These are phyloP conservation scores for Pleurotus tuber-regium DNA, from an alignment of 768 basidiomycete genomes.

Conservation along the genomic window DNA sequence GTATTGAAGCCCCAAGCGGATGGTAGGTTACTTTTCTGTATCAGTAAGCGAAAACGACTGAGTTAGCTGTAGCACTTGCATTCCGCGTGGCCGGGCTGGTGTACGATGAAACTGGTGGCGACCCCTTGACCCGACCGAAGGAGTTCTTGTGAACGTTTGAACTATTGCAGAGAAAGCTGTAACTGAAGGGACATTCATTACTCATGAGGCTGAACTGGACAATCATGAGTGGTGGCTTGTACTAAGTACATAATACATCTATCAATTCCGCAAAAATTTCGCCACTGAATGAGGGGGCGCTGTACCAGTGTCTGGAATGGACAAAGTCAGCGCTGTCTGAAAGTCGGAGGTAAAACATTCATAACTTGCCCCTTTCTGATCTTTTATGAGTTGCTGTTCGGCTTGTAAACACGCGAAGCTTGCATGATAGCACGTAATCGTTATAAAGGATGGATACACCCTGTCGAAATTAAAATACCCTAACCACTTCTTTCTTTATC, in stretches of 20 bases:
- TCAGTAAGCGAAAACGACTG: neutral
- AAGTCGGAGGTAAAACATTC: no score
- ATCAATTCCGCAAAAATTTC: no score
- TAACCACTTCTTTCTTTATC: neutral
- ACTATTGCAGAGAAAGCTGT: neutral
- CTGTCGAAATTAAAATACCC: neutral
- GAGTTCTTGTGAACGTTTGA: constrained; percentile 59
- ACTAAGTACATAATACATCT: no score
- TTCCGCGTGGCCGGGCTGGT: constrained; percentile 83
- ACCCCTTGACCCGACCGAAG: constrained; percentile 68
- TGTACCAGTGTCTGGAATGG: no score
- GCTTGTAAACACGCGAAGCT: neutral
- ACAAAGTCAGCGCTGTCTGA: no score
- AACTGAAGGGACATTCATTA: no score
- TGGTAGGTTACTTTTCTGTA: constrained; percentile 51
- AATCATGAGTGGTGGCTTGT: no score
- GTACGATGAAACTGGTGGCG: constrained; percentile 82
- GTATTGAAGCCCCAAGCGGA: constrained; percentile 70
- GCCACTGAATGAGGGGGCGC: no score
- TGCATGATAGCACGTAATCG: constrained; percentile 10
- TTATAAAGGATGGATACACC: constrained; percentile 8
- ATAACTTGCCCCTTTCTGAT: neutral
- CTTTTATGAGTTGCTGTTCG: neutral
- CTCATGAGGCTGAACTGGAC: no score
- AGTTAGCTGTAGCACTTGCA: constrained; percentile 61